These are phyloP conservation scores for Colletotrichum cuscutae DNA, from an alignment of 2,329 filamentous ascomycete genomes.

Conservation along the genomic window DNA sequence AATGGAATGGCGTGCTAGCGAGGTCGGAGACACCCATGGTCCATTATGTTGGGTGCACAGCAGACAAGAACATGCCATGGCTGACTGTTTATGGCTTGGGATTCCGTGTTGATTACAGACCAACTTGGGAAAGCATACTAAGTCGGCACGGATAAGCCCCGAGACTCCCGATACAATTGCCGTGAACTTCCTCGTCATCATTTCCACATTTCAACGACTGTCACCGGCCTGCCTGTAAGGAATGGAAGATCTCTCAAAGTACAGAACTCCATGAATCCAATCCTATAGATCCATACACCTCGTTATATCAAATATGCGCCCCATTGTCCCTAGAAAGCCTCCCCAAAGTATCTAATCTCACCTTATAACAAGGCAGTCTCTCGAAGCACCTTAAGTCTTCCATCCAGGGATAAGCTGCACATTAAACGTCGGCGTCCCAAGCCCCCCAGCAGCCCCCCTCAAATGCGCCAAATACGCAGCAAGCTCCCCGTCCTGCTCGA, in stretches of 20 bases:
- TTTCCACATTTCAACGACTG: not conserved
- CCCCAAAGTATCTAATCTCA: no score
- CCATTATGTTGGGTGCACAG: not conserved
- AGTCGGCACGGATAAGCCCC: no score
- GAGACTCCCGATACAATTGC: not conserved
- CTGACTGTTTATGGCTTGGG: not conserved
- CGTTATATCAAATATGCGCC: no score
- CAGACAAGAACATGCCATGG: not conserved
- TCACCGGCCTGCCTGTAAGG: no score
- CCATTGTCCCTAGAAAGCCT: no score
- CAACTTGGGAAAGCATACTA: not conserved
- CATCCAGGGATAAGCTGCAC: conserved; percentile 48
- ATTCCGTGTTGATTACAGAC: not conserved
- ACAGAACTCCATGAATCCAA: no score
- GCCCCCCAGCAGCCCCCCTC: conserved; percentile 44
- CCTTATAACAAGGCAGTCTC: no score
- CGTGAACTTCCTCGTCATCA: not conserved
- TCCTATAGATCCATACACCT: no score
- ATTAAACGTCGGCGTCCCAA: conserved; percentile 52
- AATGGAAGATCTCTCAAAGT: no score
- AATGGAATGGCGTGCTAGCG: no score
- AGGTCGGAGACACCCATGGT: not conserved
- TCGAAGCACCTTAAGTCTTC: conserved; percentile 5
- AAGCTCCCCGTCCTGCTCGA: conserved; percentile 78
- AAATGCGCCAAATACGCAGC: conserved; percentile 77